Percentiles rank a stretch among this genome's conserved stretches.
phyloP scores from a whole-genome alignment of 2,329 filamentous ascomycete genomes.

The Neonectria sp. region DNA sequence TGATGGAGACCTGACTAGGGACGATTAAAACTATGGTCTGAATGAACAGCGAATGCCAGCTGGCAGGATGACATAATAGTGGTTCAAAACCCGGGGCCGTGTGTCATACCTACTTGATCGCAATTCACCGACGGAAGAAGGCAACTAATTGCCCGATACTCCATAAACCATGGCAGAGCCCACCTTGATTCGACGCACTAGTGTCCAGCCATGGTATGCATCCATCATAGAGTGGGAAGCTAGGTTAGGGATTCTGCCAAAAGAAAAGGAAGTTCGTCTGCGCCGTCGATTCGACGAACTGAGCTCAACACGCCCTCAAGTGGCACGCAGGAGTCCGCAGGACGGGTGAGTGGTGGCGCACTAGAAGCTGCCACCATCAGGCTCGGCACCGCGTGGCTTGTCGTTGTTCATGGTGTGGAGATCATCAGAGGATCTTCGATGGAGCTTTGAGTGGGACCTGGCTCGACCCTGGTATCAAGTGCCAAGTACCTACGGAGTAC shows the following conservation, averaged over 20 bases:
- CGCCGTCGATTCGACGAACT: no score
- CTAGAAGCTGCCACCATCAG: constrained; percentile 35
- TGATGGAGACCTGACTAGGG: constrained; percentile 20
- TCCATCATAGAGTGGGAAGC: background rate
- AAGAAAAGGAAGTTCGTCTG: background rate
- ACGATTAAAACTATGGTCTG: constrained; percentile 1
- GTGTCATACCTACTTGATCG: constrained; percentile 22
- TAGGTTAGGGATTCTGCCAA: background rate
- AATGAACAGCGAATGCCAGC: constrained; percentile 10
- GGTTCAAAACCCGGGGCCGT: constrained; percentile 19
- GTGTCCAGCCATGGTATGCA: background rate
- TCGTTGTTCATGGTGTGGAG: constrained; percentile 31
- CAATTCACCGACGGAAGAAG: constrained; percentile 23
- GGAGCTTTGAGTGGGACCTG: constrained; percentile 36
- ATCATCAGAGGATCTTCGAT: constrained; percentile 39
- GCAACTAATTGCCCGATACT: background rate
- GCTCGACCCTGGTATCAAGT: constrained; percentile 33
- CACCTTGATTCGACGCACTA: background rate
- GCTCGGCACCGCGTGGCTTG: constrained; percentile 37
- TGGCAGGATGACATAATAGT: constrained; percentile 15
- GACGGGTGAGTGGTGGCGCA: constrained; percentile 20
- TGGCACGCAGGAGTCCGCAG: background rate
- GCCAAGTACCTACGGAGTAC: constrained; percentile 14
- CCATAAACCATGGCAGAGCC: background rate
- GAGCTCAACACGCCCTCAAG: background rate